phyloP scores from a whole-genome alignment of 441 rosid genomes.

The Syzygium syzygioides region DNA sequence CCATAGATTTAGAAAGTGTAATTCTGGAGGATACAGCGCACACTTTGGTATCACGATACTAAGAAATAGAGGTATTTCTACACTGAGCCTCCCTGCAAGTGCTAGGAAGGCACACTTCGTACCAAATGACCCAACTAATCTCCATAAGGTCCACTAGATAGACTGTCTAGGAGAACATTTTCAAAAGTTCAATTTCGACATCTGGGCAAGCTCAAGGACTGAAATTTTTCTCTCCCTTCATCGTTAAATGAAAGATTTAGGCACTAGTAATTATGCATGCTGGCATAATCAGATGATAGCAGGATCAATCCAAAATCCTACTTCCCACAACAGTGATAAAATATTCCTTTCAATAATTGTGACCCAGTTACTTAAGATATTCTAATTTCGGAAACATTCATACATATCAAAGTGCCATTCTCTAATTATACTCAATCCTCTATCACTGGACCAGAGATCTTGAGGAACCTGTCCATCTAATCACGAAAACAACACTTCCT shows the following conservation, averaged over 20 bases:
- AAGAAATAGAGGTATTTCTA: not conserved
- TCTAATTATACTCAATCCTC: not conserved
- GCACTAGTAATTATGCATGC: not conserved
- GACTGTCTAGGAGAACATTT: not conserved
- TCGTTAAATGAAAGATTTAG: not conserved
- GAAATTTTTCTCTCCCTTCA: not conserved
- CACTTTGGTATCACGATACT: not conserved
- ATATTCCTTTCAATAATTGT: not conserved
- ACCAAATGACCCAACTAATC: not conserved
- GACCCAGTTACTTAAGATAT: not conserved
- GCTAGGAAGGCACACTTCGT: not conserved
- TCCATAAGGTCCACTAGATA: not conserved
- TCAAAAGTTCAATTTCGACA: not conserved
- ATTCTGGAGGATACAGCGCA: not conserved
- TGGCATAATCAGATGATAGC: not conserved
- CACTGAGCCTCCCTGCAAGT: not conserved
- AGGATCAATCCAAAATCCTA: not conserved
- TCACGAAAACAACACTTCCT: not conserved
- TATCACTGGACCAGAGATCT: not conserved
- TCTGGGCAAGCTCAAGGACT: not conserved
- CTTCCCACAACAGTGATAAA: not conserved
- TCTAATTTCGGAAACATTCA: not conserved
- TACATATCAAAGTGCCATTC: not conserved
- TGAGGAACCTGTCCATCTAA: not conserved
- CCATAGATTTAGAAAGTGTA: not conserved